A percentile compares a stretch with the other conserved stretches of the same genome.
phyloP scores from a whole-genome alignment of 1,139 yeast genomes.

The Blastobotrys proliferans region DNA sequence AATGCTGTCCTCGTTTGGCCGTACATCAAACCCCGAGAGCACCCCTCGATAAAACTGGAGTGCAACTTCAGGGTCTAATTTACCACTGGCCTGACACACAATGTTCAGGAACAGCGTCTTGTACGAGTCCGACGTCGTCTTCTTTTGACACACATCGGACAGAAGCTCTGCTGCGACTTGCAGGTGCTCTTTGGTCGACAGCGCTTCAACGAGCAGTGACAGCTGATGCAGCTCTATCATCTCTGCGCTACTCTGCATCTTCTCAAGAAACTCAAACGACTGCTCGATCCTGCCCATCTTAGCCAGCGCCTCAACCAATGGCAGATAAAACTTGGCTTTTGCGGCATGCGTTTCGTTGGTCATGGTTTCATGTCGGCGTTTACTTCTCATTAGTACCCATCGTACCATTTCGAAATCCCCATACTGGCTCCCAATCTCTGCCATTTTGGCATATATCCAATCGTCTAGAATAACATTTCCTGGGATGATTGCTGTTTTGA shows the following conservation, averaged over 20 bases:
- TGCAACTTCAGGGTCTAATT: conserved; percentile 13
- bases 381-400: conserved; percentile 29
- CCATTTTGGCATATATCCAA: conserved; percentile 27
- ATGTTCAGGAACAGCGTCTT: conserved; percentile 28
- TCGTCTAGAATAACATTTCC: conserved; percentile 33
- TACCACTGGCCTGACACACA: conserved; percentile 18
- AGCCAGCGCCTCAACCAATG: conserved; percentile 29
- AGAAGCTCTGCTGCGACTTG: conserved; percentile 59
- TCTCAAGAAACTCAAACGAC: conserved; percentile 19
- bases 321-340: conserved; percentile 16
- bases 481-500: conserved; percentile 29
- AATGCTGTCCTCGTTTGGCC: conserved; percentile 28
- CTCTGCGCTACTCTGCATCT: conserved; percentile 25
- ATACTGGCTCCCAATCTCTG: conserved; percentile 26
- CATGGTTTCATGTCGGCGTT: conserved; percentile 1
- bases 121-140: conserved; percentile 20
- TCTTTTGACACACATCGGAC: conserved; percentile 16
- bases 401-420: conserved; percentile 28
- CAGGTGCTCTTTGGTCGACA: conserved; percentile 43
- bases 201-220: conserved; percentile 21
- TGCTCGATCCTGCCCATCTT: conserved; percentile 18
- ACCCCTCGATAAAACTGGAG: conserved; percentile 20
- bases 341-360: not conserved
- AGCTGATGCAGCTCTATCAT: conserved; percentile 20
- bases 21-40: conserved; percentile 18